Conservation (phyloP, 106 monocot genomes). For the Gastrodia elata region DNA sequence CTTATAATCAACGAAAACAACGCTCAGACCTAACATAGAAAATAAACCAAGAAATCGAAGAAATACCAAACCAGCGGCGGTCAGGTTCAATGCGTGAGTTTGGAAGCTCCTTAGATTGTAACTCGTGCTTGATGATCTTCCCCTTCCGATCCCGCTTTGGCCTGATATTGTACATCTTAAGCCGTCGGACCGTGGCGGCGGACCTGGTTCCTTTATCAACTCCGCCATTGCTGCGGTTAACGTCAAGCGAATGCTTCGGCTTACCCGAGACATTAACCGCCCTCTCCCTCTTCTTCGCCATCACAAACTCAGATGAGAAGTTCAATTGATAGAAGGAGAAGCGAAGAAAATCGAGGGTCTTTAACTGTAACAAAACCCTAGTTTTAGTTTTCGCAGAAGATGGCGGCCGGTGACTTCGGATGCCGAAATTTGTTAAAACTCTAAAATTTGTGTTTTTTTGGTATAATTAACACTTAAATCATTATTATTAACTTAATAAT, state of each 20-base stretch:
- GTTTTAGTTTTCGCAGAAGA: no score
- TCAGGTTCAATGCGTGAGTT: constrained; percentile 84
- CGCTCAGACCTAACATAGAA: not conserved
- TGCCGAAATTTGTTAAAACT: no score
- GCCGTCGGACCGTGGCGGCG: constrained; percentile 75
- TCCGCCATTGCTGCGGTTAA: constrained; percentile 76
- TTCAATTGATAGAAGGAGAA: no score
- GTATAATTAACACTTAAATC: no score
- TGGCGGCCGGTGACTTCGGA: no score
- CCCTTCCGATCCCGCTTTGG: constrained; percentile 74
- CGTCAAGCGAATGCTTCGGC: constrained; percentile 93
- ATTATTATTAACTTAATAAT: no score
- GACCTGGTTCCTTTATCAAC: constrained; percentile 37
- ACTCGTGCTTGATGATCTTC: constrained; percentile 63
- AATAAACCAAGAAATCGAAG: not conserved
- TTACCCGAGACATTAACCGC: constrained; percentile 64
- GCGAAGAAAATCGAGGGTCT: no score
- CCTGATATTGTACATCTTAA: constrained; percentile 80
- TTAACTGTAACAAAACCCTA: no score
- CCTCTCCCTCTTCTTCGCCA: constrained; percentile 68
- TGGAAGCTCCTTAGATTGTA: constrained; percentile 89
- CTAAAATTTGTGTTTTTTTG: no score
- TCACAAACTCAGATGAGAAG: not conserved
- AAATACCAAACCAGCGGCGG: constrained; percentile 87
- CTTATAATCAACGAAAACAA: not conserved